A percentile compares a stretch with the other conserved stretches of the same genome.
These are phyloP conservation scores for Dictyostelium purpureum DNA, from an alignment of 78 protist species.

Conservation along the genomic window DNA sequence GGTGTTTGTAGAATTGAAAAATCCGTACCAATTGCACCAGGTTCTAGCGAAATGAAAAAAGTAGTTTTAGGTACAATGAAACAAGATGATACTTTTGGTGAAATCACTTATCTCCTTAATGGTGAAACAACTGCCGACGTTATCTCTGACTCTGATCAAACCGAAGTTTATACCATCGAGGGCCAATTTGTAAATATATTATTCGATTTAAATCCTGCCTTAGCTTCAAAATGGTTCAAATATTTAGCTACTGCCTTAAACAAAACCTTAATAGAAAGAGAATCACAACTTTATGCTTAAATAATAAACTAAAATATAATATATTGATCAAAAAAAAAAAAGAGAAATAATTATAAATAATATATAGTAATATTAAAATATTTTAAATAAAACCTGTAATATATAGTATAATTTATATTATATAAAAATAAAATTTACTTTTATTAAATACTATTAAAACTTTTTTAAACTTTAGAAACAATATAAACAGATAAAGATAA, in stretches of 20 bases:
- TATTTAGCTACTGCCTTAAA: constrained; percentile 73
- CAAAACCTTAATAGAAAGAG: constrained; percentile 75
- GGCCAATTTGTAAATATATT: constrained; percentile 84
- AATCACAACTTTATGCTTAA: constrained; percentile 62
- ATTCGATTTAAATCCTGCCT: constrained; percentile 67
- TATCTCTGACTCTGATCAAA: constrained; percentile 63
- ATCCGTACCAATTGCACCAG: constrained; percentile 15
- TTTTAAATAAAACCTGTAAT: too few species aligned
- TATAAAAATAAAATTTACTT: too few species aligned
- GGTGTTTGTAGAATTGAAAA: constrained; percentile 80
- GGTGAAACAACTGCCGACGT: constrained; percentile 81
- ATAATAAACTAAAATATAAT: not conserved
- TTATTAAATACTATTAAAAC: too few species aligned
- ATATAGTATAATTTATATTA: too few species aligned
- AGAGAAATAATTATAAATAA: too few species aligned
- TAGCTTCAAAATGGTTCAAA: constrained; percentile 80
- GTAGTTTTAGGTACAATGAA: constrained; percentile 74
- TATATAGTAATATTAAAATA: too few species aligned
- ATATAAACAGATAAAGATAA: too few species aligned
- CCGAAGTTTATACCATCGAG: constrained; percentile 74
- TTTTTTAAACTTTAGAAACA: too few species aligned
- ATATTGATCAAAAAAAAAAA: too few species aligned
- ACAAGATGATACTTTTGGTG: constrained; percentile 84
- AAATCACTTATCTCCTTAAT: constrained; percentile 78
- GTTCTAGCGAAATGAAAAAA: constrained; percentile 9